Evolutionary conservation across 2,329 filamentous ascomycete species (phyloP).

Genomic region (Aureobasidium subglaciale): DNA sequence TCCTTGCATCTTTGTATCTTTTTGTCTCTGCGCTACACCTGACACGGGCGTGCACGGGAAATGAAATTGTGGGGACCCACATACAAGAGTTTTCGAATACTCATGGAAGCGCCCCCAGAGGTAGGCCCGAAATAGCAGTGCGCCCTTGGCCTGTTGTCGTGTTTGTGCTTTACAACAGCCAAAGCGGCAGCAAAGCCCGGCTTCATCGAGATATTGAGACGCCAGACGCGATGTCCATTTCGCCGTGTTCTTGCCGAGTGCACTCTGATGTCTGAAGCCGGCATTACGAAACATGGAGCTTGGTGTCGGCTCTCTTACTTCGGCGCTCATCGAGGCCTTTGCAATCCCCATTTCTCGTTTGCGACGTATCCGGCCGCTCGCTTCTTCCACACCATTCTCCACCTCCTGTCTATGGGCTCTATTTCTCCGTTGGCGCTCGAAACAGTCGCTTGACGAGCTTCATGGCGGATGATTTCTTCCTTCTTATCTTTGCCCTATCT

Average conservation of each 20-base stretch:
- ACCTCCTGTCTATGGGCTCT: neutral
- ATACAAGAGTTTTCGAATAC: constrained; percentile 15
- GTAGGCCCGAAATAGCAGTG: constrained; percentile 13
- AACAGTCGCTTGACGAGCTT: neutral
- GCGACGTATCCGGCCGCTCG: neutral
- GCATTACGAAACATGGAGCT: neutral
- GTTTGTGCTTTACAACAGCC: constrained; percentile 6
- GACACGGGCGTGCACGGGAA: constrained; percentile 10
- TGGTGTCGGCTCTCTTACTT: too few relatives aligned
- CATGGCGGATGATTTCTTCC: neutral
- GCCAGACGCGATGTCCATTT: neutral
- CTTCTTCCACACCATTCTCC: neutral
- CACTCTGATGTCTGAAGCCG: neutral
- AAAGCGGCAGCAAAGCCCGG: neutral
- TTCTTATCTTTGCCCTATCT: constrained; percentile 13
- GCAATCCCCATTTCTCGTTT: neutral
- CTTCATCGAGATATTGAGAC: neutral
- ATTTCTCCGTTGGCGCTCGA: neutral
- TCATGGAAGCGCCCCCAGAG: constrained; percentile 12
- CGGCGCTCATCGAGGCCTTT: too few relatives aligned
- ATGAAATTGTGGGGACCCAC: constrained; percentile 14
- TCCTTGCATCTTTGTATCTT: constrained; percentile 5
- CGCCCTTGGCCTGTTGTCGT: constrained; percentile 4
- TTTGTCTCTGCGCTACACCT: constrained; percentile 7
- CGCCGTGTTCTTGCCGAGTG: constrained; percentile 2